Evolutionary conservation across 352 stramenopile species (phyloP).

Genomic region (Phytopythium kandeliae): DNA sequence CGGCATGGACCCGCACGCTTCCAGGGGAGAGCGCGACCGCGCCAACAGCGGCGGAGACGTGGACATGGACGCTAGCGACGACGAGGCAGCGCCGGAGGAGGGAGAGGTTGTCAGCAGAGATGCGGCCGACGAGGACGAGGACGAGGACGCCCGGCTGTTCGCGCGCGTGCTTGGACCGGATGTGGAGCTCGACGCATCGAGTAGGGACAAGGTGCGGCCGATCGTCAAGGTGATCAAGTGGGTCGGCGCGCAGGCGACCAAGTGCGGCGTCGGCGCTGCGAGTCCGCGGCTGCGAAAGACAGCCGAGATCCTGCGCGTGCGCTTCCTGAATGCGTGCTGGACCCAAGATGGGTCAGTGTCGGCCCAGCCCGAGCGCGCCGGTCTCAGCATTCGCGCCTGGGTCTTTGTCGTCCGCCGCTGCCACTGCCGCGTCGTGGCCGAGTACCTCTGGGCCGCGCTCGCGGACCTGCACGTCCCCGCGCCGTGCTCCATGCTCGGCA

Average conservation of each 20-base stretch:
- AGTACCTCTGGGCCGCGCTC: slow-evolving; percentile 63
- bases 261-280: slow-evolving; percentile 29
- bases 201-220: slow-evolving; percentile 26
- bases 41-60: slow-evolving; percentile 10
- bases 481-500: slow-evolving; percentile 73
- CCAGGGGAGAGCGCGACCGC: slow-evolving; percentile 25
- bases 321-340: slow-evolving; percentile 26
- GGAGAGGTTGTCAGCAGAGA: slow-evolving; percentile 16
- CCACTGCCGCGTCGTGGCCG: slow-evolving; percentile 64
- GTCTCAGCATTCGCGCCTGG: slow-evolving; percentile 35
- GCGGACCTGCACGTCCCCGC: slow-evolving; percentile 35
- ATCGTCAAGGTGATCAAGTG: slow-evolving; percentile 61
- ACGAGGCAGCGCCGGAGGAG: slow-evolving; percentile 25
- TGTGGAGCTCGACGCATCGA: slow-evolving; percentile 29
- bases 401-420: slow-evolving; percentile 70
- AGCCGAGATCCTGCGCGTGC: slow-evolving; percentile 35
- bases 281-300: slow-evolving; percentile 57
- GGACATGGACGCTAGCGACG: slow-evolving; percentile 13
- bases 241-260: slow-evolving; percentile 23
- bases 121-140: slow-evolving; percentile 14
- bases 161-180: slow-evolving; percentile 19
- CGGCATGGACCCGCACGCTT: slow-evolving; percentile 34
- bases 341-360: no score
- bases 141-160: slow-evolving; percentile 11
- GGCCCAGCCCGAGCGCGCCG: no score